phyloP scores from a whole-genome alignment of 2,329 filamentous ascomycete genomes.

The Hymenoscyphus scutula region DNA sequence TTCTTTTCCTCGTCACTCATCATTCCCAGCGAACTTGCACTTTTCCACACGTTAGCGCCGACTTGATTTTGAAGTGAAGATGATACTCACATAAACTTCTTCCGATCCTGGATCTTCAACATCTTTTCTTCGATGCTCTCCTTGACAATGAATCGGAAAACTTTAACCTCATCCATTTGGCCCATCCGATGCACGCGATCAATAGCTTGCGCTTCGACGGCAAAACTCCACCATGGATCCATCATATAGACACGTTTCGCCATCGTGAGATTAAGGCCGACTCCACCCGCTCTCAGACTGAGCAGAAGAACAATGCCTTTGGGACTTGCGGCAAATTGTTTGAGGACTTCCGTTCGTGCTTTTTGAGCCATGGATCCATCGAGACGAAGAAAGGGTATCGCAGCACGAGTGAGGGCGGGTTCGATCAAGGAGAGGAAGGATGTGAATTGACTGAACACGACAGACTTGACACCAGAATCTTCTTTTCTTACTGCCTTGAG shows the following conservation, averaged over 20 bases:
- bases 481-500: conserved; percentile 66
- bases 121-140: conserved; percentile 94
- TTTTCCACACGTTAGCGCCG: conserved; percentile 41
- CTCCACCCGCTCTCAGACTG: conserved; percentile 84
- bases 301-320: conserved; percentile 76
- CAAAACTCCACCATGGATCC: conserved; percentile 99
- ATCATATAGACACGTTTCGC: conserved; percentile 95
- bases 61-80: conserved; percentile 9
- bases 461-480: conserved; percentile 73
- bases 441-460: conserved; percentile 97
- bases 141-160: conserved; percentile 84
- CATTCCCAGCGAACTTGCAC: conserved; percentile 91
- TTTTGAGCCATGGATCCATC: conserved; percentile 91
- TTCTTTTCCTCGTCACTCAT: conserved; percentile 94
- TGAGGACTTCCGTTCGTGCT: conserved; percentile 72
- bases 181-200: conserved; percentile 98
- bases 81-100: conserved; percentile 83
- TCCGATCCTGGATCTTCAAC: conserved; percentile 88
- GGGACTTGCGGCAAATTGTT: conserved; percentile 62
- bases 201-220: conserved; percentile 94
- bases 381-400: conserved; percentile 79
- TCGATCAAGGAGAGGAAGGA: conserved; percentile 92
- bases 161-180: conserved; percentile 79
- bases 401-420: conserved; percentile 68
- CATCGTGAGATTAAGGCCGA: conserved; percentile 87